Evolutionary conservation across 208 protist genomes (phyloP).

Genomic region (Trypanosomatidae sp.): DNA sequence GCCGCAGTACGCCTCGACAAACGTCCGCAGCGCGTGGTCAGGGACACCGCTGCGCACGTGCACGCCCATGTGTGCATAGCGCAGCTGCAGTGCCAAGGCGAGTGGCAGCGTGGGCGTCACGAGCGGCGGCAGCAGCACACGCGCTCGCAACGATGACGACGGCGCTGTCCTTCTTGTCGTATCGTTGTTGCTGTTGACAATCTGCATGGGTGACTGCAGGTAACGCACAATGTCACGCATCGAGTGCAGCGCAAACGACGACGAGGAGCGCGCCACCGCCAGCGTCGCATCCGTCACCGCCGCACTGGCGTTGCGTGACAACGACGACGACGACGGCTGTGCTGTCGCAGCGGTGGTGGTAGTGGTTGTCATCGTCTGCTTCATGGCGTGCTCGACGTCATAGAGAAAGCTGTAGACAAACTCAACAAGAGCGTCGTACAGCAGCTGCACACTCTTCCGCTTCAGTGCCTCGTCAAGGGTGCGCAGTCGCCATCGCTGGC

Average conservation of each 20-base stretch:
- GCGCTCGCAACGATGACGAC: too few species aligned
- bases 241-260: too few species aligned
- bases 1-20: constrained; percentile 62
- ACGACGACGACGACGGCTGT: too few species aligned
- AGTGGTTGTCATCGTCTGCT: constrained; percentile 10
- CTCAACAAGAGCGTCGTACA: constrained; percentile 30
- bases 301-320: too few species aligned
- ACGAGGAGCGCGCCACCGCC: too few species aligned
- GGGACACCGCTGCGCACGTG: too few species aligned
- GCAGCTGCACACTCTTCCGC: constrained; percentile 8
- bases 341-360: constrained; percentile 19
- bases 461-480: constrained; percentile 21
- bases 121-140: constrained; percentile 19
- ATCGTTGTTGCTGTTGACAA: constrained; percentile 7
- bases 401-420: constrained; percentile 75
- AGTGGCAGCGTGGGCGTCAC: constrained; percentile 29
- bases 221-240: too few species aligned
- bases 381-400: constrained; percentile 16
- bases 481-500: constrained; percentile 36
- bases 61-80: too few species aligned
- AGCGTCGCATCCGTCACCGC: too few species aligned
- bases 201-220: too few species aligned
- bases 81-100: constrained; percentile 33
- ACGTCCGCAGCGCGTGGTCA: constrained; percentile 29
- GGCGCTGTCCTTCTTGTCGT: constrained; percentile 4